Evolutionary conservation across 805 yeast species (phyloP), one percentile per base, ranked within the genome.

Genomic region (Myxozyma sirexii): DNA sequence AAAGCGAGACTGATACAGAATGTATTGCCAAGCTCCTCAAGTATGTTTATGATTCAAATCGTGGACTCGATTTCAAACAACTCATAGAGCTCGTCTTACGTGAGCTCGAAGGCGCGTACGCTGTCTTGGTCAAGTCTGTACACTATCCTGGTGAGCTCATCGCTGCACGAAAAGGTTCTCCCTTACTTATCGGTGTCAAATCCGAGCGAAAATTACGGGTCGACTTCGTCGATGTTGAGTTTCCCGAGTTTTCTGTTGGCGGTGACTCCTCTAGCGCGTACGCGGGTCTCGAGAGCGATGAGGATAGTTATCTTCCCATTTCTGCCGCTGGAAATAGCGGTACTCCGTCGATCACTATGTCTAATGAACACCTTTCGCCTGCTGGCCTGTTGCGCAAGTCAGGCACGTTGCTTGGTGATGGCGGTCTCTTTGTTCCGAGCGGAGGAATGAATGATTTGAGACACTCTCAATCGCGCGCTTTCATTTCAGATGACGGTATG

Each of bases 81-180:
- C 82, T 94, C 71, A 92, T 97, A 68, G 94, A 93, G 76, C 90
- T 90, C 70, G 97, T 91, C 21, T 80, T 94, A 67, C 82, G 85
- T 70, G 98, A 94, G 77, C 82, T 94, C 68, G 97, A 94, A 77
- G 99, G 99, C 69, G 94, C 99, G 29, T 94, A 93, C 74, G 99
- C 99, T 76, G 80, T 94, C 73, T 82, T 94, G 72, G 94, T 94
- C 70, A 93, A 89, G 77, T 90, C 97, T 3, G 76, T 83, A 51
- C 97, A 90, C 76, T 94, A 85, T 77, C 99, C 99, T 43, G 89
- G 92, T 75, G 99, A 94, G 80, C 85, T 92, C 50, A 87, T 93
- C 70, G 98, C 97, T 68, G 91, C 97, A 44, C 88, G 98, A 80
- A 94, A 92, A 76, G 99, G 99, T 71, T 92, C 98, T 51, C 99